Base-by-base conservation (phyloP, 768 basidiomycete genomes). In the Panus rudis region DNA sequence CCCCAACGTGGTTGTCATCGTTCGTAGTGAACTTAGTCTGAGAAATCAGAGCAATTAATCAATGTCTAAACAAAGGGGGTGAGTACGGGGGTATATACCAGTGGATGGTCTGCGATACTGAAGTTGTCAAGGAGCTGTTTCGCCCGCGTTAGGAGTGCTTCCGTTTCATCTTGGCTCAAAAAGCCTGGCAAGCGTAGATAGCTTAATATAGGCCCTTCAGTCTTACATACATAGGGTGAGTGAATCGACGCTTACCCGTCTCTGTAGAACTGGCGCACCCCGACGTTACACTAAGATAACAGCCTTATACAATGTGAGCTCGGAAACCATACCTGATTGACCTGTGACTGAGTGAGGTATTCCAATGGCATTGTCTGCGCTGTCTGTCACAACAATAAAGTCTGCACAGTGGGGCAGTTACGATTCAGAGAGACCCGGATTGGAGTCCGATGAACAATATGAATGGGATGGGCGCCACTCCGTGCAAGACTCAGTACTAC, bases 11-110 rank as follows among this genome's bases (percentile, higher is more conserved):
- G 41, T 81, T 70, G 45, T 76, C 67, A 46, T 87, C 81, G 17
- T 74, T 74, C 0, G 92, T 92, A 13, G 84, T 87, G 64, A 99
- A 99, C 57, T 79, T 86, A 11, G 92, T 98, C 92, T 92, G 44
- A 17, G 14, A 21, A 24, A 22, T 21, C n/a, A 19, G 10, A 14
- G n/a, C 8, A 21, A 24, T 28, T 23, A 26, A 31, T 28, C 11
- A 11, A 31, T 31, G 22, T 7, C 32, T 24, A 25, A 8, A 8
- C 11, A 4, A 1, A 11, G 6, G 21, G 25, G 27, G 47, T 16
- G n/a, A 39, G 22, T 31, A 39, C 26, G 2, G 19, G 23, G 38
- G 21, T 20, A 33, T 76, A 47, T 48, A 91, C 92, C 57, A 82
- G 61, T 2, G 96, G 93, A 60, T 97, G 94, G 26, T 77, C 73